Percentiles rank a stretch among this genome's conserved stretches.
These are phyloP conservation scores for Triticum monococcum DNA, from an alignment of 176 grass and related monocot species.

Conservation along the genomic window DNA sequence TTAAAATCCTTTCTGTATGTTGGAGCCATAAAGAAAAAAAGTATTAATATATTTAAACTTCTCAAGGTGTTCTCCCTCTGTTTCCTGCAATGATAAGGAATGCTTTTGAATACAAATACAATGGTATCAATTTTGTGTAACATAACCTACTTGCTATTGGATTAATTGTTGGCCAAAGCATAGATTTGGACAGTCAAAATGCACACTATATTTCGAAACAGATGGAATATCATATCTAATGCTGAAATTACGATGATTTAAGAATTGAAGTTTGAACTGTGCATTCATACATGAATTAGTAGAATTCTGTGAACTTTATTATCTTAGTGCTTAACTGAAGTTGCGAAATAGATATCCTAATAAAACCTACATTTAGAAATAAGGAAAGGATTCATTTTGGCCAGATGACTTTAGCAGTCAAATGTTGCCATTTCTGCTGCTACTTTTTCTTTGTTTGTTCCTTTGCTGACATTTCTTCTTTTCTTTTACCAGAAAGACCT, in stretches of 20 bases:
- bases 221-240: not conserved
- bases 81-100: not conserved
- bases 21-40: not conserved
- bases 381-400: not conserved
- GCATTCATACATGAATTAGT: not conserved
- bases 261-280: not conserved
- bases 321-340: slow-evolving; percentile 13
- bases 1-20: not conserved
- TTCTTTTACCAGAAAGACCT: slow-evolving; percentile 66
- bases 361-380: not conserved
- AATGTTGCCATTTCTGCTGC: slow-evolving; percentile 10
- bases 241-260: not conserved
- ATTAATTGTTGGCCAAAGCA: not conserved
- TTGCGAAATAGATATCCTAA: not conserved
- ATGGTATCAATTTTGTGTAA: not conserved
- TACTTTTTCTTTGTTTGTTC: slow-evolving; percentile 2
- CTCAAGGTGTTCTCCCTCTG: not conserved
- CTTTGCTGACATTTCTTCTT: slow-evolving; percentile 6
- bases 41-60: slow-evolving; percentile 4
- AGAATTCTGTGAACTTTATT: not conserved
- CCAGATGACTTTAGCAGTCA: not conserved
- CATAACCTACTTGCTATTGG: not conserved
- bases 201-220: not conserved
- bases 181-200: not conserved
- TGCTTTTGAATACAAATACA: not conserved